Conservation (phyloP, 1,139 yeast genomes). For the Geotrichum candidum region DNA sequence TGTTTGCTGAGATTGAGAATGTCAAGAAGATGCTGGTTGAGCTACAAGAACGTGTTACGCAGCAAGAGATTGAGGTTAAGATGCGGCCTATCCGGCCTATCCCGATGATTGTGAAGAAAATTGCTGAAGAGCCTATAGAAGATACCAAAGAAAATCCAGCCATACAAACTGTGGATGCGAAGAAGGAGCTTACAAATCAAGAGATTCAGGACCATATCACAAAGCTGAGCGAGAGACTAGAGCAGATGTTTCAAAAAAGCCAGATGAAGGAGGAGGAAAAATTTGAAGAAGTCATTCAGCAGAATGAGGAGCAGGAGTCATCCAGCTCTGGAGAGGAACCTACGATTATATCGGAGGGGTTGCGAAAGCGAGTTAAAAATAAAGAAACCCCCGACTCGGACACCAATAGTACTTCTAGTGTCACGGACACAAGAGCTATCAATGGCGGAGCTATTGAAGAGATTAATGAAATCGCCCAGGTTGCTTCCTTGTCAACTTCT, state of each 20-base stretch:
- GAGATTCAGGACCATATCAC: neutral
- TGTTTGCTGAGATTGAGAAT: conserved; percentile 10
- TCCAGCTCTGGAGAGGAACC: neutral
- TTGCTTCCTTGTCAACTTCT: neutral
- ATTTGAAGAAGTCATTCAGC: neutral
- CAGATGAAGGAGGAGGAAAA: neutral
- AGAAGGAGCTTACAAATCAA: neutral
- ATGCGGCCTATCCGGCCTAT: neutral
- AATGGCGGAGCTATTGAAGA: neutral
- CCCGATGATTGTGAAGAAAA: neutral
- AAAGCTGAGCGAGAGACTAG: neutral
- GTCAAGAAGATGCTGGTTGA: conserved; percentile 9
- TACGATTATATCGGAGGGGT: neutral
- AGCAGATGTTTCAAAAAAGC: neutral
- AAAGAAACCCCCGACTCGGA: neutral
- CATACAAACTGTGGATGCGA: neutral
- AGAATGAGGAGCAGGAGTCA: neutral
- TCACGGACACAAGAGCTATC: neutral
- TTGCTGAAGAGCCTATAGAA: neutral
- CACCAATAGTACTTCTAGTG: neutral
- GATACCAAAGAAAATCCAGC: neutral
- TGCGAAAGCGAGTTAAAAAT: neutral
- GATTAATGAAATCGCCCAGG: neutral
- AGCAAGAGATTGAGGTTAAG: neutral
- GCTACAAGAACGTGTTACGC: conserved; percentile 4